Percentiles rank a stretch among this genome's conserved stretches.
Conservation (phyloP, 1,139 yeast genomes). For the Eremothecium coryli region DNA sequence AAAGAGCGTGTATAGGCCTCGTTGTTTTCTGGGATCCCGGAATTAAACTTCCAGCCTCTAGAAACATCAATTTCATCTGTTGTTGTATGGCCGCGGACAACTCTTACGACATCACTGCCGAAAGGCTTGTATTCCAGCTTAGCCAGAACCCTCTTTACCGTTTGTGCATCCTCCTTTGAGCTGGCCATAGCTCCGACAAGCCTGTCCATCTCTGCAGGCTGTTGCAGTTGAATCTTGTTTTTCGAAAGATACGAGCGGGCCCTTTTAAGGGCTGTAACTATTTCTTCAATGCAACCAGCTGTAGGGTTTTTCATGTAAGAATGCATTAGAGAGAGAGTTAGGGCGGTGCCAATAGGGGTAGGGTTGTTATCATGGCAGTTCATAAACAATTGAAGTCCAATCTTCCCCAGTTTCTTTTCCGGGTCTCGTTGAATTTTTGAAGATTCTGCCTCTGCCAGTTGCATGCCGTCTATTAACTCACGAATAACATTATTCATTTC, state of each 20-base stretch:
- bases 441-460: conserved; percentile 14
- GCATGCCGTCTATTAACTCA: conserved; percentile 18
- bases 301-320: conserved; percentile 16
- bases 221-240: conserved; percentile 13
- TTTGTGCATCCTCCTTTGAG: conserved; percentile 12
- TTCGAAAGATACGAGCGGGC: conserved; percentile 14
- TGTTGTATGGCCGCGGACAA: conserved; percentile 22
- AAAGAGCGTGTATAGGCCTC: conserved; percentile 26
- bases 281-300: conserved; percentile 10
- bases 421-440: conserved; percentile 8
- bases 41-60: conserved; percentile 26
- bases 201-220: conserved; percentile 14
- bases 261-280: conserved; percentile 7
- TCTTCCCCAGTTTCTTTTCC: conserved; percentile 17
- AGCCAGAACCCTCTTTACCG: conserved; percentile 16
- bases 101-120: conserved; percentile 26
- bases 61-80: conserved; percentile 24
- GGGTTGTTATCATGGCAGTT: conserved; percentile 17
- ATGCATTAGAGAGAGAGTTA: conserved; percentile 15
- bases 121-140: conserved; percentile 21
- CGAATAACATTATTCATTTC: conserved; percentile 16
- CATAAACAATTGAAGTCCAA: conserved; percentile 24
- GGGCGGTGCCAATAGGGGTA: conserved; percentile 17
- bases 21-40: conserved; percentile 23
- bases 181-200: conserved; percentile 14